Evolutionary conservation across 352 stramenopile species (phyloP), one percentile per base, ranked within the genome.

Genomic region (Chrysophaeum taylorii): DNA sequence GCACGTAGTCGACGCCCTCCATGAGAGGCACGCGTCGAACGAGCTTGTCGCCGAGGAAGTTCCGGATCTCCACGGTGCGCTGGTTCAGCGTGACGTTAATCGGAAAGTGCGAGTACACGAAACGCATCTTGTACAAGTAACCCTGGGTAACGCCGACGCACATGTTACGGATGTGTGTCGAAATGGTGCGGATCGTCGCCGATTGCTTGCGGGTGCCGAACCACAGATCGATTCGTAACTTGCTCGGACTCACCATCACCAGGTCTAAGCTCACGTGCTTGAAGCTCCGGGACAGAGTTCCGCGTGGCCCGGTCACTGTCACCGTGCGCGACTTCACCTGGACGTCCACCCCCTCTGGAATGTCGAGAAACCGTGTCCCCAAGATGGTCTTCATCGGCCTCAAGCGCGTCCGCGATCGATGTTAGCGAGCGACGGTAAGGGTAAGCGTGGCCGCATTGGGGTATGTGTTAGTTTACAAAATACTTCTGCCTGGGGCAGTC

Each of bases 61-160:
- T 99, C 70, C 94, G 90, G 82, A 99, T 97, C 83, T 99, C 94
- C 70, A 98, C 89, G 67, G 72, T 82, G 36, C 81, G 74, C n/a
- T 79, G 81, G 64, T 76, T 82, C 73, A 97, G 87, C 67, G 88
- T 92, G 36, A 98, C 94, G 83, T 98, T 99, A 91, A 99, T 99
- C 78, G 96, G 96, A 82, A 99, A 99, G 85, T 99, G 96, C 69
- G 91, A 92, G 85, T 99, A 99, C 77, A 98, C 95, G 81, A 99
- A 98, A 74, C 96, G 91, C 94, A 99, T 98, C 89, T 98, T 99
- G 92, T 99, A 99, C 27, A 90, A 76, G 88, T 96, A 99, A 64
- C 93, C 95, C 50, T 95, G 87, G 72, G 89, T 96, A 60, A 99
- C 95, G 81, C 95, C 95, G 63, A 93, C 96, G 72, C 98, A 96